Conservation (phyloP, 176 grass and related monocot genomes). For the Chrysopogon serrulatus region DNA sequence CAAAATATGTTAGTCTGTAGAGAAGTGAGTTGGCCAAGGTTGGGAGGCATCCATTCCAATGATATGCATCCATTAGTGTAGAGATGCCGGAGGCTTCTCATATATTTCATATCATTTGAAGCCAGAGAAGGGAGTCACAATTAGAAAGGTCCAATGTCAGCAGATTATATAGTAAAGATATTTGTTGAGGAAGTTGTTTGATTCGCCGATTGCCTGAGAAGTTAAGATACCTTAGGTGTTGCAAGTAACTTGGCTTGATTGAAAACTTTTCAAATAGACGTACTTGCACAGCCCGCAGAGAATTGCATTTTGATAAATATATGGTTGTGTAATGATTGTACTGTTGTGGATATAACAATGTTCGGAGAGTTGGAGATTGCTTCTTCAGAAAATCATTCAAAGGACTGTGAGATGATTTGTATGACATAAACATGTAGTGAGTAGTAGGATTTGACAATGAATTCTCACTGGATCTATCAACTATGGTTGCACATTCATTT, state of each 20-base stretch:
- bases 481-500: background rate
- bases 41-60: slow-evolving; percentile 15
- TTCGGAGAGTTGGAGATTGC: too few species aligned
- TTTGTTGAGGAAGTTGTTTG: background rate
- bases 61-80: background rate
- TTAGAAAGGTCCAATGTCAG: background rate
- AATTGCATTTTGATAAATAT: background rate
- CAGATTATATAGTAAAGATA: background rate
- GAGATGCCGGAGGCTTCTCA: slow-evolving; percentile 19
- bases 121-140: rapidly evolving
- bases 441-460: too few species aligned
- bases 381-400: too few species aligned
- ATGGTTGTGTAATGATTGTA: too few species aligned
- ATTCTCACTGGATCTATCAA: too few species aligned
- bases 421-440: too few species aligned
- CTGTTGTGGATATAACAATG: too few species aligned
- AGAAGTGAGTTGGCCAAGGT: background rate
- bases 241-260: background rate
- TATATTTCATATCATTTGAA: slow-evolving; percentile 28
- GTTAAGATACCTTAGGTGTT: background rate
- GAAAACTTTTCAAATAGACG: too few species aligned
- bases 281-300: background rate
- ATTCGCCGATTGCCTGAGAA: rapidly evolving
- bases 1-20: slow-evolving; percentile 17
- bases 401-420: too few species aligned